Base-by-base conservation (phyloP, 257 asterid species). In the Marsdenia floribunda region DNA sequence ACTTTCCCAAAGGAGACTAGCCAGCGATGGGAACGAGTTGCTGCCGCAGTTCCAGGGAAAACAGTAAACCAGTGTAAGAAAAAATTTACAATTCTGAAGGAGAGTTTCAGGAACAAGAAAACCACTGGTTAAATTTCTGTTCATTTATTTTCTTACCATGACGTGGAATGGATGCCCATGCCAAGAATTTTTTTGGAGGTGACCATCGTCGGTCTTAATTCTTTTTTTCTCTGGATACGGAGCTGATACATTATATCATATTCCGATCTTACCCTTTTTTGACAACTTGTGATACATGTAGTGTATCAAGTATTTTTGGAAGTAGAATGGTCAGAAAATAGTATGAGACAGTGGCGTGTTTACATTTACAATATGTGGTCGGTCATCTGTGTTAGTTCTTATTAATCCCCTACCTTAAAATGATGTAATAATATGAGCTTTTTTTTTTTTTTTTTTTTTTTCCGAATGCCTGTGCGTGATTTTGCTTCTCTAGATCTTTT, bases 11-110 rank as follows among this genome's bases (percentile, higher is more conserved):
- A 89, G 80, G 99, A 92, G 50, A 80, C 87, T 52, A 88, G 74
- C 83, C 96, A 94, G 79, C 80, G 99, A 1, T 94, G 99, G 97
- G 99, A 94, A 78, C 91, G 88, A 2, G 86, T 94, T 10, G 91
- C 96, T 24, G 84, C 93, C 46, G 97, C 96, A 35, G 97, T 94
- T 75, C 92, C 90, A 1, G 97, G 97, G 46, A 94, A 89, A 86
- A 83, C 88, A 1, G 80, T 88, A 35, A 79, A 67, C 80, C 95
- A 88, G 81, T 91, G 97, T 71, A 89, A 86, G 92, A 94, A 88
- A 71, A 92, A 89, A 75, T 83, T 92, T 63, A 80, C 90, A 0
- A 81, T 85, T 33, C 88, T 94, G 63, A 94, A 87, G 74, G 99
- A 92, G 85, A 88, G 76, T 78, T 92, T 92, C 88, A 90, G 99